These are phyloP conservation scores for Rhinocladiella similis DNA, from an alignment of 2,329 filamentous ascomycete genomes.

Conservation along the genomic window DNA sequence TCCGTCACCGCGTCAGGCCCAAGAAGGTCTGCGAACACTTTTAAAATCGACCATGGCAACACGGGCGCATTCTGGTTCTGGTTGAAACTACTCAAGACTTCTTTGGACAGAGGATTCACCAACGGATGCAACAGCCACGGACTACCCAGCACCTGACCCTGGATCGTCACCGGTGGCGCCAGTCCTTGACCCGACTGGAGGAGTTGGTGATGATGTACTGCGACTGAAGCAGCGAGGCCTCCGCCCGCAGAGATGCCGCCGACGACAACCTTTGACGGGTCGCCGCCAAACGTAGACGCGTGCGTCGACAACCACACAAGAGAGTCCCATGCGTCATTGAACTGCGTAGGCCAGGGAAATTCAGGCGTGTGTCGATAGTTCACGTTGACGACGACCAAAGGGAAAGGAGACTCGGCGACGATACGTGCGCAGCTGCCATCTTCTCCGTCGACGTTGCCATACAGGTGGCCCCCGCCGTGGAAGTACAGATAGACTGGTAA, in stretches of 20 bases:
- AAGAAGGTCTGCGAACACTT: not conserved
- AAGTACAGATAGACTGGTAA: not conserved
- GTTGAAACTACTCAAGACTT: not conserved
- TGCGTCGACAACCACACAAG: not conserved
- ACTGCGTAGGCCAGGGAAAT: constrained; percentile 52
- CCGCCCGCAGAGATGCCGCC: not conserved
- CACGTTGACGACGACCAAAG: constrained; percentile 51
- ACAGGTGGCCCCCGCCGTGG: constrained; percentile 42
- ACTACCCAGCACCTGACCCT: not conserved
- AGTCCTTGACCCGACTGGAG: not conserved
- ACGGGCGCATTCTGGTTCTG: not conserved
- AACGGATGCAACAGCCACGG: not conserved
- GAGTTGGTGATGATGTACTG: not conserved
- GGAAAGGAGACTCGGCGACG: constrained; percentile 34
- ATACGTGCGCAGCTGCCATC: constrained; percentile 53
- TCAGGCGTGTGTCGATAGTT: constrained; percentile 62
- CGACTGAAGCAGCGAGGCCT: not conserved
- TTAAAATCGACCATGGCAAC: not conserved
- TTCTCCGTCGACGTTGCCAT: constrained; percentile 54
- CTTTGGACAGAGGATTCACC: not conserved
- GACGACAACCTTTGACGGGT: not conserved
- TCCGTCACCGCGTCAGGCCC: not conserved
- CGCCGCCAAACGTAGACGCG: not conserved
- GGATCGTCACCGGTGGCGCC: not conserved
- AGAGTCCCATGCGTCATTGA: constrained; percentile 54